Conservation (phyloP, 805 yeast species). For the Candida qinlingensis region DNA sequence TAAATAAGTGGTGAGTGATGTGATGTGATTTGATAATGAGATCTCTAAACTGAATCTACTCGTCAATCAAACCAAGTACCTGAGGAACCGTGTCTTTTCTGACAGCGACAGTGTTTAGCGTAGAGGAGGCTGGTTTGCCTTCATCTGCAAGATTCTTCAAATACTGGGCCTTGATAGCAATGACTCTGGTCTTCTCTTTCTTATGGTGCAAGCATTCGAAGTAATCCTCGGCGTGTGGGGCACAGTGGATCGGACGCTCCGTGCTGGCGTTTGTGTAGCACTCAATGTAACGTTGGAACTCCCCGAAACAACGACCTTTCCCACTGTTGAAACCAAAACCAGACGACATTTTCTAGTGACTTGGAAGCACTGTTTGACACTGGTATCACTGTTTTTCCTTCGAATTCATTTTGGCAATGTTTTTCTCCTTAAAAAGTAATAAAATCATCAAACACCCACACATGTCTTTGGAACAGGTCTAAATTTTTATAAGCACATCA, state of each 20-base stretch:
- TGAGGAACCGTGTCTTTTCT: constrained; percentile 18
- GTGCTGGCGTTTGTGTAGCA: constrained; percentile 39
- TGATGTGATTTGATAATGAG: background rate
- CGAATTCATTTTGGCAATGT: too few relatives aligned
- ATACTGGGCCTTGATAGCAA: constrained; percentile 22
- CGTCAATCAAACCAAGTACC: constrained; percentile 19
- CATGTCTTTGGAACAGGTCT: too few relatives aligned
- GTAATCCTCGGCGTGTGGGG: constrained; percentile 40
- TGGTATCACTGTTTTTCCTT: too few relatives aligned
- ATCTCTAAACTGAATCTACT: background rate
- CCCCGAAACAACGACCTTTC: constrained; percentile 40
- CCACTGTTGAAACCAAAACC: constrained; percentile 39
- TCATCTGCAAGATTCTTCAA: constrained; percentile 11
- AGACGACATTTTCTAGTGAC: constrained; percentile 27
- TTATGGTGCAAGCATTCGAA: constrained; percentile 44
- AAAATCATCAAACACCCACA: too few relatives aligned
- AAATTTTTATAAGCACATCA: too few relatives aligned
- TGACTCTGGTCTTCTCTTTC: constrained; percentile 32
- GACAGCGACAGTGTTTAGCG: constrained; percentile 8
- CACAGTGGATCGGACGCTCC: constrained; percentile 32
- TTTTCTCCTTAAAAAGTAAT: too few relatives aligned
- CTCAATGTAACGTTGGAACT: constrained; percentile 40
- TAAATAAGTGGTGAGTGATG: constrained; percentile 1
- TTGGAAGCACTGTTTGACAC: too few relatives aligned
- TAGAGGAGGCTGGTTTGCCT: background rate